Conservation (phyloP, 2,329 filamentous ascomycete species). For the Aspergillus viridinutans region DNA sequence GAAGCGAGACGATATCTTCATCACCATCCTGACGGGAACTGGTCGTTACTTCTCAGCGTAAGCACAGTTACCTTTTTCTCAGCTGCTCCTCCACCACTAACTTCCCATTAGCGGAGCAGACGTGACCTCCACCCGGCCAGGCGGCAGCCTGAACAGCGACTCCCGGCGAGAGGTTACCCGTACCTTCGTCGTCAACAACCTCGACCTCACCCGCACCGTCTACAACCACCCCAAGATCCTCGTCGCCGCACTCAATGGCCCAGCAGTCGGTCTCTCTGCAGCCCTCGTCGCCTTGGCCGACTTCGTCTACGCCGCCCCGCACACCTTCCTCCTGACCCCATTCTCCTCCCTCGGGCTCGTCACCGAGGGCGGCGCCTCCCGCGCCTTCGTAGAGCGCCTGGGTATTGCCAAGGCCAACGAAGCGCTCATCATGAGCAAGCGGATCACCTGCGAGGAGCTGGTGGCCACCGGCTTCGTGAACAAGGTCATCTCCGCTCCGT, state of each 20-base stretch:
- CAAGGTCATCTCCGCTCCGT: conserved; percentile 62
- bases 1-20: conserved; percentile 69
- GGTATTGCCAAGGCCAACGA: conserved; percentile 83
- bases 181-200: conserved; percentile 76
- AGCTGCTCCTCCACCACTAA: background rate
- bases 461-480: conserved; percentile 79
- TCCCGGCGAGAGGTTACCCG: conserved; percentile 59
- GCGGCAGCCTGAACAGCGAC: conserved; percentile 38
- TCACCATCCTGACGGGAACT: conserved; percentile 79
- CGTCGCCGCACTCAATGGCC: conserved; percentile 85
- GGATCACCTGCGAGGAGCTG: conserved; percentile 69
- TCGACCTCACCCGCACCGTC: conserved; percentile 85
- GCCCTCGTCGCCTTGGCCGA: conserved; percentile 79
- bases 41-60: conserved; percentile 86
- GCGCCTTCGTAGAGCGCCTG: conserved; percentile 73
- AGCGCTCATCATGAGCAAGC: conserved; percentile 84
- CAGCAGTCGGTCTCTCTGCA: conserved; percentile 81
- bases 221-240: conserved; percentile 93
- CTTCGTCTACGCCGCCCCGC: conserved; percentile 83
- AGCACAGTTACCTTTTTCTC: conserved; percentile 22
- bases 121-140: conserved; percentile 55
- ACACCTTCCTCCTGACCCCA: conserved; percentile 82
- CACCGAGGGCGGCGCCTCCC: conserved; percentile 76
- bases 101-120: conserved; percentile 65
- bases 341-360: conserved; percentile 89